Conservation (phyloP, 2,329 filamentous ascomycete genomes). For the Coniochaeta ligniaria region DNA sequence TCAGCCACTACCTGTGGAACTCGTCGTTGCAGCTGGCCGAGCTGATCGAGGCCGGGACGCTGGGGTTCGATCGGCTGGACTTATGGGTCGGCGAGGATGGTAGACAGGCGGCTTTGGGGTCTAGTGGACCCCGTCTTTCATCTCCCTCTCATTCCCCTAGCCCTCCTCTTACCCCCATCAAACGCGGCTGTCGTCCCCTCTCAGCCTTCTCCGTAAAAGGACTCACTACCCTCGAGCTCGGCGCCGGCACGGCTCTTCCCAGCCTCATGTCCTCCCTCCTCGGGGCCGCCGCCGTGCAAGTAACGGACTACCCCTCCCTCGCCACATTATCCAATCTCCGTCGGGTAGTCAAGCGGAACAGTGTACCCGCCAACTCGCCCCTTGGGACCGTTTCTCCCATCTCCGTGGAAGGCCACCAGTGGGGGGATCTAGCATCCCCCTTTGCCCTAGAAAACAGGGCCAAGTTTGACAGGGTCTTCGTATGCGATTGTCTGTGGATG, state of each 20-base stretch:
- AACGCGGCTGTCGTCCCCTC: constrained; percentile 7
- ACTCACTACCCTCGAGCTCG: constrained; percentile 54
- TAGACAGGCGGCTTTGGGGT: neutral
- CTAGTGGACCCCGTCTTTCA: neutral
- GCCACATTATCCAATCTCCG: constrained; percentile 51
- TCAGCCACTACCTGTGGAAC: constrained; percentile 72
- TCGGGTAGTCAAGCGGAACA: constrained; percentile 49
- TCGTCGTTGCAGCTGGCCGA: constrained; percentile 49
- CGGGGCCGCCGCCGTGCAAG: constrained; percentile 42
- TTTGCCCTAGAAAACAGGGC: constrained; percentile 16
- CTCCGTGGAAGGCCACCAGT: constrained; percentile 52
- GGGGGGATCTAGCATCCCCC: constrained; percentile 44
- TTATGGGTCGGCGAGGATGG: neutral
- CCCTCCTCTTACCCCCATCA: neutral
- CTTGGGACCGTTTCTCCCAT: constrained; percentile 20
- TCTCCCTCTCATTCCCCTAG: neutral
- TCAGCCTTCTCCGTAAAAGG: constrained; percentile 39
- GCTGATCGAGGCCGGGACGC: constrained; percentile 42
- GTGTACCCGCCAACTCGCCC: constrained; percentile 26
- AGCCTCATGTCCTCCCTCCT: constrained; percentile 41
- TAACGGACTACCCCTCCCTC: constrained; percentile 62
- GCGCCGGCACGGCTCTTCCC: constrained; percentile 55
- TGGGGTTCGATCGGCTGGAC: constrained; percentile 15
- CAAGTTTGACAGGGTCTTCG: constrained; percentile 56
- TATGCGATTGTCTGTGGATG: constrained; percentile 72